phyloP scores from a whole-genome alignment of 2,329 filamentous ascomycete species.

The Trichoderma arundinaceum region DNA sequence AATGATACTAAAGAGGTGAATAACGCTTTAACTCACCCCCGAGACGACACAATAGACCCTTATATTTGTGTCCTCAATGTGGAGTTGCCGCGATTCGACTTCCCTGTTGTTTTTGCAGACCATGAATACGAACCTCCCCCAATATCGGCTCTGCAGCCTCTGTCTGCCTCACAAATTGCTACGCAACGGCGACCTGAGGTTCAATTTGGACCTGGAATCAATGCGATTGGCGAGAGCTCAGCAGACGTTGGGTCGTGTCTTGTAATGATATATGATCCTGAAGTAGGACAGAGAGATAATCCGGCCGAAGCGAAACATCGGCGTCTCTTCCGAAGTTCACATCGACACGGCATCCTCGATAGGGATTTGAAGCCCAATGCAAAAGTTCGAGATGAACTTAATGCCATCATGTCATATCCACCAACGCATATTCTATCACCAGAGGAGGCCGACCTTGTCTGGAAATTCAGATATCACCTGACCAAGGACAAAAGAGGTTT shows the following conservation, averaged over 20 bases:
- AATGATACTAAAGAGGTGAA: conserved; percentile 38
- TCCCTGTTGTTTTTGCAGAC: conserved; percentile 93
- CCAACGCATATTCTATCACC: conserved; percentile 86
- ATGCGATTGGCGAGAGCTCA: conserved; percentile 63
- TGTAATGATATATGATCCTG: conserved; percentile 89
- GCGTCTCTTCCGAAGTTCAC: conserved; percentile 85
- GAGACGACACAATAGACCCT: conserved; percentile 54
- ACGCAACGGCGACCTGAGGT: conserved; percentile 86
- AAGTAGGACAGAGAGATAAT: conserved; percentile 87
- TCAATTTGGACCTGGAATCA: conserved; percentile 87
- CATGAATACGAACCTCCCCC: conserved; percentile 88
- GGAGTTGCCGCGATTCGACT: conserved; percentile 93
- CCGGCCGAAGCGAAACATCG: conserved; percentile 95
- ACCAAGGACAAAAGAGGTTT: conserved; percentile 89
- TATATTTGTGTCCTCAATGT: conserved; percentile 82
- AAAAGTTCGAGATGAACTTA: conserved; percentile 92
- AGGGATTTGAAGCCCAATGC: conserved; percentile 95
- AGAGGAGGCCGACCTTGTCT: conserved; percentile 94
- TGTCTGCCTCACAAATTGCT: conserved; percentile 64
- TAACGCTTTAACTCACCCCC: conserved; percentile 40
- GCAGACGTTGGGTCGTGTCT: conserved; percentile 63
- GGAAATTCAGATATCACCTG: conserved; percentile 96
- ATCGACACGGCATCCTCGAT: conserved; percentile 90
- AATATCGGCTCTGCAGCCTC: conserved; percentile 73
- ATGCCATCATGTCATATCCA: conserved; percentile 87